Evolutionary conservation across 1,284 basidiomycete genomes (phyloP), one percentile per base, ranked within the genome.

Genomic region (Fomes fomentarius): DNA sequence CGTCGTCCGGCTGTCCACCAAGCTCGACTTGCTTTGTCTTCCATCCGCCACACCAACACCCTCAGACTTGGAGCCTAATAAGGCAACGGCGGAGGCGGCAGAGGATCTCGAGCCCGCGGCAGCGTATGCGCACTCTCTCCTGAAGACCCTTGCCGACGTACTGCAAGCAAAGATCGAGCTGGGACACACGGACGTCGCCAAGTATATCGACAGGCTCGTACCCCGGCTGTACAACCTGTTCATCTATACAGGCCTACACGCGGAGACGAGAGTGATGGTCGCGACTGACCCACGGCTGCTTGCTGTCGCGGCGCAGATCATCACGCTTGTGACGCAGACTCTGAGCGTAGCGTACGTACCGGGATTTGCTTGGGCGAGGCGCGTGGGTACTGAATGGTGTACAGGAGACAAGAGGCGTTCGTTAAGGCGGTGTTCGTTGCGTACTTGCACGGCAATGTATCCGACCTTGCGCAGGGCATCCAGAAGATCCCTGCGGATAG

Each of bases 91-190:
- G 11, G 10, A 8, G 8, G 42, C 52, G 10, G 47, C 43, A 14
- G 57, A 66, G 15, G 64, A 63, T 14, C 76, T 68, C 9, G 88
- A 92, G 67, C 77, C 83, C 12, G 74, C 70, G 17, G 83, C 89
- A 1, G 90, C 93, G 10, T 97, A 95, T 67, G 85, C 85, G 0
- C 92, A 93, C 71, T 85, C 93, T 28, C 78, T 97, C n/a, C 76
- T 97, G 26, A 76, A 79, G 53, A 83, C 89, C 0, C 71, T 97
- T 3, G 75, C 77, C 1, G 80, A 82, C 35, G 84, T 89, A 0
- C 70, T 96, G 19, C 66, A 76, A 9, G 71, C 67, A n/a, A 97
- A 97, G 72, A 77, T 87, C 9, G 76, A 78, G 9, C 74, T 62
- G 67, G 72, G 54, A 65, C 81, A 96, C 67, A 66, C 73, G 1